Percentiles rank a stretch among this genome's conserved stretches.
Conservation (phyloP, 2,329 filamentous ascomycete species). For the Ceratocystiopsis sp. region DNA sequence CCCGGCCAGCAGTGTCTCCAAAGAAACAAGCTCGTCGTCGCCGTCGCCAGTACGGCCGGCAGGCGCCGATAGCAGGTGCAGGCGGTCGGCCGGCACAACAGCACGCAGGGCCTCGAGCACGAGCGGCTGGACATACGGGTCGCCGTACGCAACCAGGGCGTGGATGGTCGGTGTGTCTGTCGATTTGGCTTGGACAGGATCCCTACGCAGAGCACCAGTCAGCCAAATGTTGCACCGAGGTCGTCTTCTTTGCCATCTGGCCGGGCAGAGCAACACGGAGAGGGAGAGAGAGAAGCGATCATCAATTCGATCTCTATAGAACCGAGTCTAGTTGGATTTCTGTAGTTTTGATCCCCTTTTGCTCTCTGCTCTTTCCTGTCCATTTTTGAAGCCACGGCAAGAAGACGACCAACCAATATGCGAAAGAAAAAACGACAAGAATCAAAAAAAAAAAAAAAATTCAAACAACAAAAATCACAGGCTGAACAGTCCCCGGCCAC, state of each 20-base stretch:
- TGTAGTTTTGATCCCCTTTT: background rate
- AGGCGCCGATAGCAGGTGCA: conserved; percentile 23
- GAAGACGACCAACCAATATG: background rate
- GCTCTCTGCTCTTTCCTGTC: background rate
- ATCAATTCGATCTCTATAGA: too few species aligned
- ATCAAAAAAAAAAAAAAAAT: background rate
- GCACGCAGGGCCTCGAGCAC: conserved; percentile 55
- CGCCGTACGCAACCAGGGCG: conserved; percentile 69
- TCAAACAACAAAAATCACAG: too few species aligned
- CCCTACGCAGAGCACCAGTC: too few species aligned
- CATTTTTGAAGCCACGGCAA: background rate
- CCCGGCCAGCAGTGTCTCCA: conserved; percentile 18
- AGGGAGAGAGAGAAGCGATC: too few species aligned
- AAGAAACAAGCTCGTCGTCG: conserved; percentile 17
- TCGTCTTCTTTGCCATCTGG: too few species aligned
- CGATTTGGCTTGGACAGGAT: too few species aligned
- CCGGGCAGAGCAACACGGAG: too few species aligned
- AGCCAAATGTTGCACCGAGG: too few species aligned
- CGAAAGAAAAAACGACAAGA: background rate
- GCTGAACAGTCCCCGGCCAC: conserved; percentile 21
- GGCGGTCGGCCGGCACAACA: conserved; percentile 36
- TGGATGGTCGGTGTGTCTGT: conserved; percentile 25
- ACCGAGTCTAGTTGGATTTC: too few species aligned
- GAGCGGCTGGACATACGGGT: conserved; percentile 76
- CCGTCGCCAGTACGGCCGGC: background rate